Evolutionary conservation across 1,139 yeast genomes (phyloP).

Genomic region (Debaryomycetaceae sp.): DNA sequence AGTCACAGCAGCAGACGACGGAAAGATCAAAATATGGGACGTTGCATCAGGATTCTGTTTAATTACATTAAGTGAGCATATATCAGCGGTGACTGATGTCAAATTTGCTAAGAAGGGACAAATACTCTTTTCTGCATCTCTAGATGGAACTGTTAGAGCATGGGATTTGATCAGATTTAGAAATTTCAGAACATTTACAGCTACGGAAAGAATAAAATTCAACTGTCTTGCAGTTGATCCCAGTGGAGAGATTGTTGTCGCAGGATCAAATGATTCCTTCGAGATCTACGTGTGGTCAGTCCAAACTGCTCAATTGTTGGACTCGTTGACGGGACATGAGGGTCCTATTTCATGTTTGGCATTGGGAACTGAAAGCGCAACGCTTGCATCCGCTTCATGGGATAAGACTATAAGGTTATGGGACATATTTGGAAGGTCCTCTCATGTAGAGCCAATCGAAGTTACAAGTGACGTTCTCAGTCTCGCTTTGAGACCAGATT

Average conservation of each 20-base stretch:
- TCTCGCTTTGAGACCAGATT: constrained; percentile 85
- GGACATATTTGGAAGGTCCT: constrained; percentile 85
- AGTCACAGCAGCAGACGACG: constrained; percentile 95
- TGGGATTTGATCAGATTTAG: constrained; percentile 94
- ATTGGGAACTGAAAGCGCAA: constrained; percentile 76
- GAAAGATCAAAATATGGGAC: constrained; percentile 96
- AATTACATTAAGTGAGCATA: constrained; percentile 87
- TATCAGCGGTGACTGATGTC: constrained; percentile 83
- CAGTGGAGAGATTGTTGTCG: constrained; percentile 94
- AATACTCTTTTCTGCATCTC: constrained; percentile 82
- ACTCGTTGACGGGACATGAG: constrained; percentile 86
- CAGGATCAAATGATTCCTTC: constrained; percentile 87
- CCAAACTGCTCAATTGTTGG: constrained; percentile 89
- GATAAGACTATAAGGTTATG: constrained; percentile 91
- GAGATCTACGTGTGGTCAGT: constrained; percentile 97
- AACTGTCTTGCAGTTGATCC: constrained; percentile 92
- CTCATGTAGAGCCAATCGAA: constrained; percentile 86
- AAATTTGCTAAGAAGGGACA: constrained; percentile 86
- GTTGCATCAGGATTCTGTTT: constrained; percentile 88
- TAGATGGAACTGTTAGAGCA: constrained; percentile 96
- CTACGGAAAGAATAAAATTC: constrained; percentile 84
- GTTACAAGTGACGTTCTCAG: constrained; percentile 82
- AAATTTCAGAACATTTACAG: constrained; percentile 91
- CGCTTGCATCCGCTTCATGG: constrained; percentile 93
- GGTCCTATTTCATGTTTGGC: constrained; percentile 91